phyloP scores from a whole-genome alignment of 2,329 filamentous ascomycete species.

The Canariomyces notabilis region DNA sequence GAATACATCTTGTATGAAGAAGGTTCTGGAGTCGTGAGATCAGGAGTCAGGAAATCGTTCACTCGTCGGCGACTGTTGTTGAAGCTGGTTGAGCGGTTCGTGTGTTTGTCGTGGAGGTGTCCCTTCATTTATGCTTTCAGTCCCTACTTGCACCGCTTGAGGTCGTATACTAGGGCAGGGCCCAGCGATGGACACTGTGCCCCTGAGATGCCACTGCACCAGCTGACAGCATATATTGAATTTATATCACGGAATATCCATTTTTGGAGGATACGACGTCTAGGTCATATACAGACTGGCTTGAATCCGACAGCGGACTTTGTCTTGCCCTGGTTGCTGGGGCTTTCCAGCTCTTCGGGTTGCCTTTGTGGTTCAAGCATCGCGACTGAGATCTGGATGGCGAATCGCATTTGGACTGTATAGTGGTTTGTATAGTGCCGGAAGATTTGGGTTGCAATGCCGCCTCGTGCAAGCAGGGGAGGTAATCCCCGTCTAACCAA shows the following conservation, averaged over 20 bases:
- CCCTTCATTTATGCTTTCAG: no score
- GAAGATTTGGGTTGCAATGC: slow-evolving; percentile 17
- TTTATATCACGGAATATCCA: slow-evolving; percentile 22
- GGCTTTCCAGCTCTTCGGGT: slow-evolving; percentile 8
- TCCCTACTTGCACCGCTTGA: no score
- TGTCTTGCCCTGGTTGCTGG: slow-evolving; percentile 17
- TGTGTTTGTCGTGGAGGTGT: no score
- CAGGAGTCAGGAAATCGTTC: no score
- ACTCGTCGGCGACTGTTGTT: no score
- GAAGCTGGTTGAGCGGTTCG: no score
- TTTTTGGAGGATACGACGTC: background rate
- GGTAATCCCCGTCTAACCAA: slow-evolving; percentile 13
- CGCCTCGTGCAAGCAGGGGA: slow-evolving; percentile 10
- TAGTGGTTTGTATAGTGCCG: slow-evolving; percentile 12
- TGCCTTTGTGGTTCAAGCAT: slow-evolving; percentile 3
- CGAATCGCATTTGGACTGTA: slow-evolving; percentile 7
- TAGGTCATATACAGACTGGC: background rate
- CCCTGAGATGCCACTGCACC: background rate
- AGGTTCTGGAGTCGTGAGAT: no score
- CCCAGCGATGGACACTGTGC: background rate
- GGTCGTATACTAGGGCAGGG: no score
- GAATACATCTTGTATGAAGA: background rate
- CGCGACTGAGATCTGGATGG: slow-evolving; percentile 4
- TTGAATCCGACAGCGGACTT: no score
- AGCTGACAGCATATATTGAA: slow-evolving; percentile 17